Conservation (phyloP, 306 rosid species). For the Inga laurina region DNA sequence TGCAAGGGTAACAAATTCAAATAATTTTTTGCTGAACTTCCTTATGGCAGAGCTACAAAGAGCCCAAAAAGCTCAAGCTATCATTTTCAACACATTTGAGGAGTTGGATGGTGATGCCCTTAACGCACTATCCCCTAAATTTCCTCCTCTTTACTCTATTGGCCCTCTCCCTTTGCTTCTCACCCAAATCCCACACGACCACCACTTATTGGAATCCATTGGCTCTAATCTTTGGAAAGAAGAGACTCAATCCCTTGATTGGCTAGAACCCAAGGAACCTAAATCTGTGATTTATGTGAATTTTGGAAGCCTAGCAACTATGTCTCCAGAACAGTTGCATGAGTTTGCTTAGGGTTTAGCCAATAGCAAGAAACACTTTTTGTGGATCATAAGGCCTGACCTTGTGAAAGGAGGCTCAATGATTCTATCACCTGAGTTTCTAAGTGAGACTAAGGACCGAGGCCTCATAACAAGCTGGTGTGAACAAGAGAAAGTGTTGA, state of each 20-base stretch:
- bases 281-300: background rate
- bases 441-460: conserved; percentile 1
- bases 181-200: background rate
- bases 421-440: conserved; percentile 3
- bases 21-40: background rate
- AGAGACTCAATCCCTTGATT: background rate
- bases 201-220: background rate
- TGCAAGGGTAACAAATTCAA: background rate
- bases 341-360: conserved; percentile 12
- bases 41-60: background rate
- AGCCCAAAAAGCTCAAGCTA: background rate
- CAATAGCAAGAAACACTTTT: background rate
- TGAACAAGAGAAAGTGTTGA: background rate
- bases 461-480: background rate
- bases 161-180: conserved; percentile 4
- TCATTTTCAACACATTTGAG: conserved; percentile 25
- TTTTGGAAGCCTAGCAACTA: background rate
- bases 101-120: conserved; percentile 19
- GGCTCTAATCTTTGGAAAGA: conserved; percentile 35
- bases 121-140: background rate
- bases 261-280: conserved; percentile 20
- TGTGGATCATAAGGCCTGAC: background rate
- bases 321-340: background rate
- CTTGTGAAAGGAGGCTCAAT: background rate
- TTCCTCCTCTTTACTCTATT: background rate